phyloP scores from a whole-genome alignment of 2,329 filamentous ascomycete species.

The Claviceps citrina region DNA sequence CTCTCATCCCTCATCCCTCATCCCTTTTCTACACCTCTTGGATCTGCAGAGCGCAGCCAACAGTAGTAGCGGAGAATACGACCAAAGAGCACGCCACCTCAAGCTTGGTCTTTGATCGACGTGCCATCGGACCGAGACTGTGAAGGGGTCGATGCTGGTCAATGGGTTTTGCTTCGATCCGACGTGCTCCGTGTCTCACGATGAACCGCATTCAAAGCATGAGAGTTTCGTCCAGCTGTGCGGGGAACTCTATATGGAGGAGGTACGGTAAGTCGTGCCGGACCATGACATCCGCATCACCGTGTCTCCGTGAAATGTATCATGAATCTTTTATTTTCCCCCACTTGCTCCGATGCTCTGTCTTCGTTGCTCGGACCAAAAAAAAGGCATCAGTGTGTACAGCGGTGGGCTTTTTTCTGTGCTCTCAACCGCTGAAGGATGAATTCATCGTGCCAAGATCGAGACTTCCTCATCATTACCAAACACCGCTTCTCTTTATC shows the following conservation, averaged over 20 bases:
- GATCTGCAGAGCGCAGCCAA: neutral
- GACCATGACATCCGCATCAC: no score
- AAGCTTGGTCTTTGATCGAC: neutral
- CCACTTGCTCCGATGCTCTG: no score
- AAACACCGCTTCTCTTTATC: constrained; percentile 33
- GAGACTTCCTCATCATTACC: constrained; percentile 38
- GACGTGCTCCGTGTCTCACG: neutral
- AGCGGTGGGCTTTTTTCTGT: constrained; percentile 35
- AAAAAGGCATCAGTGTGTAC: constrained; percentile 44
- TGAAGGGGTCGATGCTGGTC: no score
- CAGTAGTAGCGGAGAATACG: neutral
- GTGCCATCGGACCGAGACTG: neutral
- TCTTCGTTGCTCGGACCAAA: neutral
- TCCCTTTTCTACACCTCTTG: neutral
- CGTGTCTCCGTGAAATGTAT: no score
- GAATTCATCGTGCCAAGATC: constrained; percentile 39
- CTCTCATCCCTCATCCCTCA: no score
- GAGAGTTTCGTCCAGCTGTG: no score
- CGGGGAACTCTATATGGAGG: no score
- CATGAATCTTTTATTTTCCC: neutral
- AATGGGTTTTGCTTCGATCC: neutral
- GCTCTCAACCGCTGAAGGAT: constrained; percentile 42
- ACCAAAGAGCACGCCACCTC: neutral
- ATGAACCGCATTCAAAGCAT: no score
- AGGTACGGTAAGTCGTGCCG: no score